Base-by-base conservation (phyloP, 2,329 filamentous ascomycete genomes). In the Thelonectria rubi region DNA sequence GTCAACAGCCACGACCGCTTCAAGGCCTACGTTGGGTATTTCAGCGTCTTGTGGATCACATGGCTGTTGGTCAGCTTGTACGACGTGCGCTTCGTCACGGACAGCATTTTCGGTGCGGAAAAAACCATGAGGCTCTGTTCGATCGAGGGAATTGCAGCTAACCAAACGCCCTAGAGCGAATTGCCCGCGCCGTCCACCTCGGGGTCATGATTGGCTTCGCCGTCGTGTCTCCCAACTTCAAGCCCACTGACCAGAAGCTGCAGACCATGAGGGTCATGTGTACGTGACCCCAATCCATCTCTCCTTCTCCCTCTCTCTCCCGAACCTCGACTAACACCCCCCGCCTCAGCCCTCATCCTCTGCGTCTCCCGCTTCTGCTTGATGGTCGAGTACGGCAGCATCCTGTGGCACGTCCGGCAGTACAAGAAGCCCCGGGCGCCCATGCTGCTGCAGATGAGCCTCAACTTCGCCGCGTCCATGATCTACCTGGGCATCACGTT, bases 141-240 rank as follows among this genome's bases (percentile, higher is more conserved):
- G n/a, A n/a, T n/a, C n/a, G n/a, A 17, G 2, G 5, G 5, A 20
- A 11, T 14, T 24, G 17, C 18, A 11, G 32, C 40, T 55, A 17
- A 62, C 58, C 5, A 42, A 8, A 3, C 12, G n/a, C n/a, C 10
- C 3, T 2, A 77, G 77, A 89, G 65, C 83, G 88, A 32, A 66
- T 81, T 26, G 84, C 82, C 63, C 86, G 88, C 69, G 84, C 82
- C 3, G 65, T 86, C 2, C 87, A 90, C 65, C 83, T 91, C 5
- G 87, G 83, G 24, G 83, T 87, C 42, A 87, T 91, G 84, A 81
- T 88, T 43, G 87, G 86, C 2, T 89, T 90, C 65, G 85, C 87
- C 7, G 84, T 88, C 34, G 82, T 88, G 6, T 86, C 85, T 1
- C 79, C 80, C 10, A 78, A 77, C 46, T 82, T 82, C 48, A 72